Base-by-base conservation (phyloP, 441 rosid genomes). In the Bocquillonia castaneifolia region DNA sequence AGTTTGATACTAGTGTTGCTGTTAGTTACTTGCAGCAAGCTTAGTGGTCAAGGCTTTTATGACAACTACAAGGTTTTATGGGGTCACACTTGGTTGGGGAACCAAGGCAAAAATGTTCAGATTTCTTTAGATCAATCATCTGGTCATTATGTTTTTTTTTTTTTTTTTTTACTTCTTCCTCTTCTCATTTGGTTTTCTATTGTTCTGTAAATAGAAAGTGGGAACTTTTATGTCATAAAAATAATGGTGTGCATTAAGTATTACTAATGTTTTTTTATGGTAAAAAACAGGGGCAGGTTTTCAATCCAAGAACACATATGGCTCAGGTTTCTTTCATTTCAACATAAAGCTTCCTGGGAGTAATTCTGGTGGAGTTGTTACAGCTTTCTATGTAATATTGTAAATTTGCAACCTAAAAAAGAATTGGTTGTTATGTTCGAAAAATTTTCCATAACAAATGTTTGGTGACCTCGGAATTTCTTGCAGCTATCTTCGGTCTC, bases 301-400 rank as follows among this genome's bases (percentile, higher is more conserved):
- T 34, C 45, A 64, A 50, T 50, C 68, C 56, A 50, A 64, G 29
- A 12, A 1, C 0, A 20, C 13, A 3, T 50, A 64, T 32, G 68
- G 68, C 3, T 48, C 57, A 50, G 68, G 58, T 31, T 64, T 32
- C 29, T 64, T 64, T 48, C 57, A 48, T 13, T 42, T 64, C 23
- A 51, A 29, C 17, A 64, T 57, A 2, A 72, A 67, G 39, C 12
- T 44, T 26, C 62, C 54, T 12, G 53, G 29, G n/a, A 42, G 31
- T 5, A 40, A 67, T 15, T 67, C 70, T 6, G 70, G 53, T 28
- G 70, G 70, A 40, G 62, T 55, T 40, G 62, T 55, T 18, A 54
- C 70, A 28, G 53, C 70, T 67, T 67, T 67, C 25, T 67, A 67
- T 55, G 63, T 67, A 29, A 67, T 62, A n/a, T 8, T 45, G 3